Conservation (phyloP, 257 asterid genomes). For the Solanum chmielewskii region DNA sequence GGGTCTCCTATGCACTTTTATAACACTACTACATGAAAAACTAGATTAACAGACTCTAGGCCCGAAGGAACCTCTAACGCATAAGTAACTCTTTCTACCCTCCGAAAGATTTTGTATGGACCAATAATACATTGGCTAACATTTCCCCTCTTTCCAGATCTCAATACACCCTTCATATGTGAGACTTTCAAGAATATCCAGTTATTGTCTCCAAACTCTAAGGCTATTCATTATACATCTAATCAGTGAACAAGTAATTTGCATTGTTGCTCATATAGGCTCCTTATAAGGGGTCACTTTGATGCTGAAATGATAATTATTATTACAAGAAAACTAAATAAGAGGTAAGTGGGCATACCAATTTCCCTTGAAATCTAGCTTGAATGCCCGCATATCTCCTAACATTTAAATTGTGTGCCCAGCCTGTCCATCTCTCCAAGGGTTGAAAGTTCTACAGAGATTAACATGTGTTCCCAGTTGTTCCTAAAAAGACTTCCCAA, state of each 20-base stretch:
- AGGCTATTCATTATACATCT: too few relatives aligned
- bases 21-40: neutral
- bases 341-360: neutral
- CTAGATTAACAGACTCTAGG: too few relatives aligned
- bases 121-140: neutral
- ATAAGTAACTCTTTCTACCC: neutral
- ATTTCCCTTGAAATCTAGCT: neutral
- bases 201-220: neutral
- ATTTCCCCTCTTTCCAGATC: neutral
- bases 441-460: neutral
- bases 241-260: too few relatives aligned
- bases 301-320: neutral
- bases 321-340: too few relatives aligned
- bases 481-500: neutral
- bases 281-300: neutral
- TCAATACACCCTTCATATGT: neutral
- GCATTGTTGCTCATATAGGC: neutral
- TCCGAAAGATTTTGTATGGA: neutral
- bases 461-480: neutral
- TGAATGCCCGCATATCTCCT: neutral
- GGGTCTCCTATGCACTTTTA: too few relatives aligned
- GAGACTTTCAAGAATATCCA: neutral
- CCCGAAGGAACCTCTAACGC: neutral
- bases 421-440: neutral
- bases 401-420: neutral